Percentiles rank a stretch among this genome's conserved stretches.
Evolutionary conservation across 202 grass and related monocot species (phyloP).

Genomic region (Digitaria exilis): DNA sequence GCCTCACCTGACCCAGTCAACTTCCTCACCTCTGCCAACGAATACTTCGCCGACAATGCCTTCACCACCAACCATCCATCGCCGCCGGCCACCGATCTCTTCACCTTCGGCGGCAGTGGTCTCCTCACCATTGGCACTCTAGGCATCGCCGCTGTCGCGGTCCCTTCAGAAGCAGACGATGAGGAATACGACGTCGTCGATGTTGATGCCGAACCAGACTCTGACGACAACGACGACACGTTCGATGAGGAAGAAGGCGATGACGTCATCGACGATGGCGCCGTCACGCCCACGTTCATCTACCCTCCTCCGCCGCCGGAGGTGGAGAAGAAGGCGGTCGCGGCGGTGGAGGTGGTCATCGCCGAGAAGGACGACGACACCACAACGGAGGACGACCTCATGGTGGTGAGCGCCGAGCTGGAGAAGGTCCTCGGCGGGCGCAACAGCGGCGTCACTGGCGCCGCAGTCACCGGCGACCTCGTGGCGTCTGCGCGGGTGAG

Average conservation of each 20-base stretch:
- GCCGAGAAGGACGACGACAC: constrained; percentile 70
- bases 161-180: constrained; percentile 24
- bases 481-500: constrained; percentile 76
- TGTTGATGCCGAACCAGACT: neutral
- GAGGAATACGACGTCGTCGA: neutral
- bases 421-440: constrained; percentile 85
- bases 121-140: constrained; percentile 85
- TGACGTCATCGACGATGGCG: neutral
- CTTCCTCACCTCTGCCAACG: neutral
- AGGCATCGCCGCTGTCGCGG: constrained; percentile 39
- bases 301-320: neutral
- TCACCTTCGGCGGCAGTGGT: constrained; percentile 45
- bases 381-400: constrained; percentile 82
- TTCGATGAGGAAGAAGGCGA: neutral
- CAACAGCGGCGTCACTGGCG: constrained; percentile 31
- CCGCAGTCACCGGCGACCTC: constrained; percentile 30
- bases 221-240: neutral
- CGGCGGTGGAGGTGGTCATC: constrained; percentile 59
- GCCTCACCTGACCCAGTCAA: constrained; percentile 41
- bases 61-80: constrained; percentile 33
- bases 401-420: constrained; percentile 78
- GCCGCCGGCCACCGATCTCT: constrained; percentile 27
- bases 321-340: constrained; percentile 22
- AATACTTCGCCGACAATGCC: constrained; percentile 32
- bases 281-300: constrained; percentile 42